Evolutionary conservation across 2,329 filamentous ascomycete genomes (phyloP), one percentile per base, ranked within the genome.

Genomic region (Calonectria crousiana): DNA sequence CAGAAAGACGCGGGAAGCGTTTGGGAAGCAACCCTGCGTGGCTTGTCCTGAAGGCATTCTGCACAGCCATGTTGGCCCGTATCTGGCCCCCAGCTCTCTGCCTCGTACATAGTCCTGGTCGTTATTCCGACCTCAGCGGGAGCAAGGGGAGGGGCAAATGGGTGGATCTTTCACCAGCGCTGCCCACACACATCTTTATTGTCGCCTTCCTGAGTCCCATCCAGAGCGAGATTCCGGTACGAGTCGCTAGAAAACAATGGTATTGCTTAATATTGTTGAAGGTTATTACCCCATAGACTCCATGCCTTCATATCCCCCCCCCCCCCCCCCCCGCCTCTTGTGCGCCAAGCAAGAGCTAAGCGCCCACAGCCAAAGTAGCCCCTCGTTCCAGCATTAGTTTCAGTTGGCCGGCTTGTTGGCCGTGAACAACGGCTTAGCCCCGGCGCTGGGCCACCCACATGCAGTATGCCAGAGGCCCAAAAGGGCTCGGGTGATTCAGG

Each of bases 21-120:
- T 69, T 28, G 41, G 51, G n/a, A 60, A 38, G 56, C 23, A 28
- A 23, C 49, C 14, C 32, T 38, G 56, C 72, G 67, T 64, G 62
- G 68, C 72, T 67, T 38, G 14, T 32, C 52, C 67, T 66, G 68
- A 72, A 38, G 75, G 69, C 74, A 71, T 73, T 71, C 60, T 47
- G 56, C 71, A 73, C 67, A 70, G 71, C 71, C 67, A 18, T 34
- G 58, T 32, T 65, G 70, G 47, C 41, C 41, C 41, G 34, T 51
- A 32, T 47, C 28, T 26, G 47, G 32, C 36, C 75, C 60, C 52
- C 56, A 64, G 32, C 18, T n/a, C 34, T 68, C 34, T 34, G 49
- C 49, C 58, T 62, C n/a, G 14, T 14, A 32, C 13, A 32, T 34
- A 67, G 52, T 44, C 52, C 49, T 32, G 74, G 77, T n/a, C 58